Evolutionary conservation across 1,139 yeast genomes (phyloP), one percentile per base, ranked within the genome.

Genomic region (Petasospora fabianii): DNA sequence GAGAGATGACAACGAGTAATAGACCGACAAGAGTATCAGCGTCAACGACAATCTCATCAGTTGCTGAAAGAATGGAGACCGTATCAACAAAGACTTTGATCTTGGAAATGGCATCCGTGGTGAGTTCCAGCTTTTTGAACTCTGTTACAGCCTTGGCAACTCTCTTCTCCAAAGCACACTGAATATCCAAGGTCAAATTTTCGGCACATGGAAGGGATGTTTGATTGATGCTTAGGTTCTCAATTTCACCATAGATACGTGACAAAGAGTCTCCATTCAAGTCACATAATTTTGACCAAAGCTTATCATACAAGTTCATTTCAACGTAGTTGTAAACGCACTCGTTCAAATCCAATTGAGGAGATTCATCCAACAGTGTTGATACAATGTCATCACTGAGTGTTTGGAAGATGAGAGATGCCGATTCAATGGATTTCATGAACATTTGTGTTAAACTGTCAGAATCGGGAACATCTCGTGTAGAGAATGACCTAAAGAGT

Each of bases 21-120:
- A 88, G 64, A 1, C 90, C 82, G 6, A 90, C 74, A 27, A 90
- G 64, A 0, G 85, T 78, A 55, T 90, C 97, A 0, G 97, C 97
- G 59, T 84, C 92, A 11, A 87, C 68, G 3, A 62, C 50, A 1
- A 54, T 26, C 10, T 37, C 40, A 1, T 67, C 55, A 14, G 65
- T 46, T 41, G 56, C 54, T 0, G 86, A 74, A 11, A 87, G 56
- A 0, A 66, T 61, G 32, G 70, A 66, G 28, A 88, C 65, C 0
- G 90, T 77, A 2, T 71, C 64, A 4, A 73, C 58, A 3, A 88
- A 56, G 1, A 79, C 67, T 2, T 65, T 64, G 13, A 78, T 65
- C 55, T 86, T 86, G 6, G 66, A 66, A 2, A 67, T 57, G 55
- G 82, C 78, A 27, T 73, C 73, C 9, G 69, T 69, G 0, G 80